phyloP scores from a whole-genome alignment of 2,329 filamentous ascomycete genomes.

The Colletotrichum siamense region DNA sequence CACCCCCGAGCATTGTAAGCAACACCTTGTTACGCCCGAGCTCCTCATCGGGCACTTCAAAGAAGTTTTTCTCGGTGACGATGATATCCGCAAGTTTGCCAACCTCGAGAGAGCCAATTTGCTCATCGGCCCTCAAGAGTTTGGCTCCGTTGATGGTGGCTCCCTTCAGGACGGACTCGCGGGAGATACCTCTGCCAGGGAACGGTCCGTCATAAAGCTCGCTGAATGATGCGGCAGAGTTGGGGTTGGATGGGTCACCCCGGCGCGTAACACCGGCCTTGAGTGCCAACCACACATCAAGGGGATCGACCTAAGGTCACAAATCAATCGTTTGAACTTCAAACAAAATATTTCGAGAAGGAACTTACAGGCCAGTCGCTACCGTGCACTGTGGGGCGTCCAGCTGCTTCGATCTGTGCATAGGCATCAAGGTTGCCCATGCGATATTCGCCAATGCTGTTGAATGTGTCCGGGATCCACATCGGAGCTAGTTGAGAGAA shows the following conservation, averaged over 20 bases:
- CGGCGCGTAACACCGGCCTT: conserved; percentile 30
- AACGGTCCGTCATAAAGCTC: conserved; percentile 17
- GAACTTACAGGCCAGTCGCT: conserved; percentile 32
- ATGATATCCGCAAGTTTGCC: conserved; percentile 32
- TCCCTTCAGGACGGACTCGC: not conserved
- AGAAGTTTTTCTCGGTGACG: conserved; percentile 26
- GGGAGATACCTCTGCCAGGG: conserved; percentile 21
- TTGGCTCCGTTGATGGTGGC: conserved; percentile 7
- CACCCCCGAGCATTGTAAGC: conserved; percentile 31
- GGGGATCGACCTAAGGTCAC: conserved; percentile 27
- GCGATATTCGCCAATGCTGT: conserved; percentile 25
- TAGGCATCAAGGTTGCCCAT: conserved; percentile 32
- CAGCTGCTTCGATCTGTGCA: conserved; percentile 20
- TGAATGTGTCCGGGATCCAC: conserved; percentile 28
- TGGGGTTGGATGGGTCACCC: conserved; percentile 29
- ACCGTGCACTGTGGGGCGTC: conserved; percentile 23
- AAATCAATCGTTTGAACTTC: not conserved
- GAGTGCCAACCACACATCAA: conserved; percentile 31
- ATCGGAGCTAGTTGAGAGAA: conserved; percentile 30
- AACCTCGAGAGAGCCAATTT: conserved; percentile 28
- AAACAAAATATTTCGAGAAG: too few species aligned
- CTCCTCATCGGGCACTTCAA: conserved; percentile 25
- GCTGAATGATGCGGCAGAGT: conserved; percentile 27
- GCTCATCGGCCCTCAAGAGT: conserved; percentile 28
- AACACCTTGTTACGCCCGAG: conserved; percentile 28